Evolutionary conservation across 169 alveolate genomes (phyloP), one percentile per base, ranked within the genome.

Genomic region (Miamiensis avidus): DNA sequence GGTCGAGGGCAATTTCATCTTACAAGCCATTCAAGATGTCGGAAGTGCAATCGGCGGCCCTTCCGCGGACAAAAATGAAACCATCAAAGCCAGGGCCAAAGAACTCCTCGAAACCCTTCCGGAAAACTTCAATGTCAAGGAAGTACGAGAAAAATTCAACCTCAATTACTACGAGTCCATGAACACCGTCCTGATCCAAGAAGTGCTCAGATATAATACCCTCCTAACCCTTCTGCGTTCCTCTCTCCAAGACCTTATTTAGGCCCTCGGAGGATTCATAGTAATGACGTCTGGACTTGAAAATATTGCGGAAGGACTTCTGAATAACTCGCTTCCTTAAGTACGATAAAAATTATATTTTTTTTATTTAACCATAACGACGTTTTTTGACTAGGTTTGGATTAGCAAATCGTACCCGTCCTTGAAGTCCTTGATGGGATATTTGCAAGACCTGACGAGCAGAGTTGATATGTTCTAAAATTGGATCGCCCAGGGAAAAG

Each of bases 121-220:
- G 0, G 91, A 95, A 15, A 87, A 81, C 33, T 95, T 96, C 86
- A 96, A 96, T 81, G 82, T 93, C 29, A 96, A 91, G 65, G 76
- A 82, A 27, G 95, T 95, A 29, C 85, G 88, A 49, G 84, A 89
- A 65, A 93, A 93, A 92, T 97, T 91, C 88, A 97, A 97, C 75
- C 93, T 96, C 16, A 92, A 93, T 49, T 97, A 97, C 91, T 89
- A 93, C 65, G 98, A 96, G 91, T 89, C 97, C 75, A 95, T 96
- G 97, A 96, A 95, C 82, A 96, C 98, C 11, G 99, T 97, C 1
- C 95, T 97, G 65, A 85, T 94, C 72, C 94, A 97, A 92, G 99
- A 97, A 89, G 93, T 96, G 74, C 91, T 95, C 0, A 91, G 99
- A 87, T 97, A 95, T 93, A 97, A 96, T 74, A 93, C 92, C 75